Evolutionary conservation across 2,329 filamentous ascomycete species (phyloP), one percentile per base, ranked within the genome.

Genomic region (Akanthomyces muscarius): DNA sequence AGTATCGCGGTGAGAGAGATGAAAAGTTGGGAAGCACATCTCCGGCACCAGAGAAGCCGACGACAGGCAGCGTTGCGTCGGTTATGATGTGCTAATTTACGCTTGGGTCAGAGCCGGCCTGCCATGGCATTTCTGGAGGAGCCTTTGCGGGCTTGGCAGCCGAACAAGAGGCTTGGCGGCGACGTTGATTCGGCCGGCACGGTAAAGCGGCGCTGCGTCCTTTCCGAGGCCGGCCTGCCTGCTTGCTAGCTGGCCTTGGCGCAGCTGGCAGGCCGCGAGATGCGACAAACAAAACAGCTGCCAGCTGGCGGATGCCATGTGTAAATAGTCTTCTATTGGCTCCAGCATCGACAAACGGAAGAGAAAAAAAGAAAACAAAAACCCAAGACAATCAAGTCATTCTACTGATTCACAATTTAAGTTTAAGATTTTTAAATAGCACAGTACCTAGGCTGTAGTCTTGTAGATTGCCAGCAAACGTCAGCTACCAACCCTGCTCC

Each of bases 161-260:
- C 61, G 53, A 52, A 44, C 38, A 51, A 55, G 38, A 63, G 53
- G 52, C 61, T 63, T 63, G 61, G 61, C 61, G 53, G 53, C 42
- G 36, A 51, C 53, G 53, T 6, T 57, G 53, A 57, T 63, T 62
- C 44, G 60, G 52, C 52, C 41, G 16, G 36, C 23, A 18, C 52
- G 60, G 44, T 57, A 62, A 62, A 62, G 60, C 60, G 60, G 60
- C 60, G 44, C 13, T 36, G 36, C 36, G 11, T 52, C 38, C 25
- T 61, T 53, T 44, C 47, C 48, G 48, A 44, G 25, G 48, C 25
- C 28, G 38, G 58, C 7, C 38, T 36, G 25, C 23, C 21, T 53
- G 48, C 30, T 45, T 18, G 58, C 38, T 45, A 53, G 48, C 36
- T 52, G 48, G 58, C 36, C 58, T 61, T 61, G 48, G 58, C 58